Evolutionary conservation across 345 rosid genomes (phyloP), one percentile per base, ranked within the genome.

Genomic region (Camelina laxa): DNA sequence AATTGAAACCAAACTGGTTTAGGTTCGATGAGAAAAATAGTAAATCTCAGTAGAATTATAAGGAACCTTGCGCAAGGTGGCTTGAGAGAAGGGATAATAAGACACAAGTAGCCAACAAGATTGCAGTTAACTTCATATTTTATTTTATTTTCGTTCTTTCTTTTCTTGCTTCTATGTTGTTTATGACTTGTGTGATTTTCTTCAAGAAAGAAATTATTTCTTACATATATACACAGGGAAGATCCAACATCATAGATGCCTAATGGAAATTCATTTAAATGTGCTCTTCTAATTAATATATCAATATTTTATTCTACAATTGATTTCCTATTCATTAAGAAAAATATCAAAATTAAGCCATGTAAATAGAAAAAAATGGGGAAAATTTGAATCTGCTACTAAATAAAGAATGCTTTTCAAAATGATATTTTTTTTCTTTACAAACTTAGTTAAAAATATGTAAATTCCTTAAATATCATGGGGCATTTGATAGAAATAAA

Each of bases 111-210:
- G 12, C 63, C 54, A 75, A 68, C 31, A 67, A 60, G 19, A 75
- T 68, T 31, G 63, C 64, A 60, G 49, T 69, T 22, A 75, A 60
- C 69, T 53, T 75, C 79, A 75, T 75, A 7, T 17, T 48, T 16
- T n/a, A 12, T 73, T n/a, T 10, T 22, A 20, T 13, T 27, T 27
- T 27, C 30, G 30, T 21, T 10, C 14, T 65, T 41, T 4, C 36
- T 56, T 58, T 58, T 45, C n/a, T 59, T 58, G 64, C n/a, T 59
- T 59, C 6, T 35, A 6, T 59, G 45, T 59, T 5, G n/a, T 21
- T 10, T 35, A 17, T 35, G 42, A 58, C 62, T 16, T 58, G 42
- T 58, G 42, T 27, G 30, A 58, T 59, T 3, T 5, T 36, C 63
- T 57, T 21, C 62, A n/a, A 33, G 14, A 35, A 57, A n/a, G 7